Percentiles rank a stretch among this genome's conserved stretches.
Evolutionary conservation across 345 rosid genomes (phyloP).

Genomic region (Gossypium stocksii): DNA sequence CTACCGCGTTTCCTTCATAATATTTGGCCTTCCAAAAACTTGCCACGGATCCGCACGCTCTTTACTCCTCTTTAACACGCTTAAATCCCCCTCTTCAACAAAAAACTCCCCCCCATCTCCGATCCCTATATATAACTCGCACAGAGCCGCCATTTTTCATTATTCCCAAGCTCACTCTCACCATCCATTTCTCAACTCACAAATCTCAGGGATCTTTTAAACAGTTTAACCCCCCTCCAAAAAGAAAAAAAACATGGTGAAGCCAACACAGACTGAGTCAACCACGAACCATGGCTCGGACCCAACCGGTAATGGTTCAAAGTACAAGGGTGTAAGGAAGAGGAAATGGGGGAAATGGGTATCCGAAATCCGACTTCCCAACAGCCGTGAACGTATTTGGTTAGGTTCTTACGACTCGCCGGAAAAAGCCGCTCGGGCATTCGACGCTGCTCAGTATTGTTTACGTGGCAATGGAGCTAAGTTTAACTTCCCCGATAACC

Average conservation of each 20-base stretch:
- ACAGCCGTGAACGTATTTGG: conserved; percentile 89
- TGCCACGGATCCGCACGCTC: conserved; percentile 11
- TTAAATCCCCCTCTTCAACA: conserved; percentile 1
- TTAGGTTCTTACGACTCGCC: conserved; percentile 70
- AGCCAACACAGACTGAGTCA: conserved; percentile 9
- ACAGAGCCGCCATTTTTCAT: conserved; percentile 26
- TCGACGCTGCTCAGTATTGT: conserved; percentile 77
- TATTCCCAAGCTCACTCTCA: not conserved
- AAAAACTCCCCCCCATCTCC: not conserved
- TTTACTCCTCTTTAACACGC: conserved; percentile 26
- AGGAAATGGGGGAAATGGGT: conserved; percentile 97
- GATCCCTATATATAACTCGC: not conserved
- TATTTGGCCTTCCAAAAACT: not conserved
- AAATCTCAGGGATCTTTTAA: not conserved
- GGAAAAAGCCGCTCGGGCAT: conserved; percentile 88
- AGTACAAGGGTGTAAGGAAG: conserved; percentile 82
- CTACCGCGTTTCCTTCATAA: conserved; percentile 22
- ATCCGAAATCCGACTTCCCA: conserved; percentile 85
- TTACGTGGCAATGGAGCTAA: conserved; percentile 55
- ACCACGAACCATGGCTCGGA: conserved; percentile 11
- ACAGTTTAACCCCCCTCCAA: too few relatives aligned
- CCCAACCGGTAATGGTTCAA: conserved; percentile 17
- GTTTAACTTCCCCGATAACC: conserved; percentile 62
- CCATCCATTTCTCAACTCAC: not conserved
- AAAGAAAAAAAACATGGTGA: conserved; percentile 6